These are phyloP conservation scores for Colletotrichum paranaense DNA, from an alignment of 2,329 filamentous ascomycete species.

Conservation along the genomic window DNA sequence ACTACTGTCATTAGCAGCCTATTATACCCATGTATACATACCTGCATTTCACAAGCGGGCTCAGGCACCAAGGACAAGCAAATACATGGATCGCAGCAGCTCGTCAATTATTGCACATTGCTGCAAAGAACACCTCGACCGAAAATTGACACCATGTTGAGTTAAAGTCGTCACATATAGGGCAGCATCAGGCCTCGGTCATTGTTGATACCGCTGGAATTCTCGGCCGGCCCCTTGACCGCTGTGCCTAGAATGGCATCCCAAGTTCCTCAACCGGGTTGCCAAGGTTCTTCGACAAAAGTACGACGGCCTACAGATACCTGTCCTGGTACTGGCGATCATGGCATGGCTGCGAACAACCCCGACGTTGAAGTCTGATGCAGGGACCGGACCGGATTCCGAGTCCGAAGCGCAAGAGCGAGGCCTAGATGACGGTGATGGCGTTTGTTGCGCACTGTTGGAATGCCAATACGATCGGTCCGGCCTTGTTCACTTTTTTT, in stretches of 20 bases:
- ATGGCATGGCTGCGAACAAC: conserved; percentile 7
- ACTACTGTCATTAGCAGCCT: not conserved
- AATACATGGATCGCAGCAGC: not conserved
- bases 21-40: not conserved
- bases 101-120: not conserved
- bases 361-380: not conserved
- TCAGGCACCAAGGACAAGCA: not conserved
- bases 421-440: not conserved
- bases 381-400: conserved; percentile 21
- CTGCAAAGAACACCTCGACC: not conserved
- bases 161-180: conserved; percentile 1
- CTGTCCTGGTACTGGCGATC: conserved; percentile 10
- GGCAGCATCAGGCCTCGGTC: conserved; percentile 2
- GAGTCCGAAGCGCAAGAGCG: conserved; percentile 6
- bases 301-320: not conserved
- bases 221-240: conserved; percentile 16
- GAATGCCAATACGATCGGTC: conserved; percentile 1
- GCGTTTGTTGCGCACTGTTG: not conserved
- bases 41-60: not conserved
- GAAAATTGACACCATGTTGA: not conserved
- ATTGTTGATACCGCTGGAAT: conserved; percentile 24
- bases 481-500: conserved; percentile 9
- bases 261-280: not conserved
- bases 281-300: not conserved
- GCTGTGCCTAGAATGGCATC: conserved; percentile 7